Evolutionary conservation across 2,329 filamentous ascomycete genomes (phyloP), one percentile per base, ranked within the genome.

Genomic region (Diatrype stigma): DNA sequence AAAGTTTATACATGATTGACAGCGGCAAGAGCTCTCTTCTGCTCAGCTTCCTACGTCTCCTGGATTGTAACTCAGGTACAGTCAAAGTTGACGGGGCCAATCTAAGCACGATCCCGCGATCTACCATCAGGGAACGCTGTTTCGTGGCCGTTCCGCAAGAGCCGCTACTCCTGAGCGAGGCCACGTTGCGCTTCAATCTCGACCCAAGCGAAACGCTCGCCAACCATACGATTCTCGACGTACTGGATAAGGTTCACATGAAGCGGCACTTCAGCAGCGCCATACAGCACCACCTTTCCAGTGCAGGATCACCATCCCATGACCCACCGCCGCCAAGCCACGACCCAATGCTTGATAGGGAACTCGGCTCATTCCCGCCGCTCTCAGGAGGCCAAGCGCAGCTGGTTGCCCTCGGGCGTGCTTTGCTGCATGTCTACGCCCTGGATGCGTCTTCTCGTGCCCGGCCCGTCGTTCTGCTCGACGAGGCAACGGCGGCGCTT

Each of bases 11-110:
- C n/a, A n/a, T n/a, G n/a, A n/a, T n/a, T n/a, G n/a, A n/a, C n/a
- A 0, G 53, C 74, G 73, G 73, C 1, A 75, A 76, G 49, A 71
- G 66, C 42, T 57, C 59, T 0, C 21, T 64, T 3, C 42, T 63
- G 0, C 48, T 60, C 5, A 51, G 51, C 0, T 46, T 62, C 0
- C 47, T 59, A 2, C 53, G 62, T 23, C 47, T 70, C 17, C 11
- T 70, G 37, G 59, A 66, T 34, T 21, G 61, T 14, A 12, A 54
- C 46, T 42, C 56, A 35, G 64, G 69, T 16, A 51, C 38, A 14
- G 64, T 69, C 12, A 23, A 54, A 2, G 42, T 71, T 0, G 65
- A 69, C 30, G 58, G 64, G 8, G 44, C 70, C 2, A 59, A 65
- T 28, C 56, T 69, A 14, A 56, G 52, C 2, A 48, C 23, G 0